Percentiles rank a stretch among this genome's conserved stretches.
Conservation (phyloP, 2,329 filamentous ascomycete genomes). For the Cytospora mali region DNA sequence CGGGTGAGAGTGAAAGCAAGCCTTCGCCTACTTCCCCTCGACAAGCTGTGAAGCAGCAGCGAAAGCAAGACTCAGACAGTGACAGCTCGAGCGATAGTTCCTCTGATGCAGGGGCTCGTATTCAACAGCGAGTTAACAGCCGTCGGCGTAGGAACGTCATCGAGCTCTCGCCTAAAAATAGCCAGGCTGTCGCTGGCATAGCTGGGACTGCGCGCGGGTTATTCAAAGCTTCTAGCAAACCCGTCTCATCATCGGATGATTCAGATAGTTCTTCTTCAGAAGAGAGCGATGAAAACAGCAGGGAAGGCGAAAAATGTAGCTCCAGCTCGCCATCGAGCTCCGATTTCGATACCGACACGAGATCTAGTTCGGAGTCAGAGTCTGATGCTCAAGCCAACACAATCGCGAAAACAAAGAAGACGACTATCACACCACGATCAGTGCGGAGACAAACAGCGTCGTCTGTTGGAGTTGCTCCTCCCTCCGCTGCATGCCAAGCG, state of each 20-base stretch:
- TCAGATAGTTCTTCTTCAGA: conserved; percentile 9
- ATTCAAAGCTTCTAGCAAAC: conserved; percentile 28
- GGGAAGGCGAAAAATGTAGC: not conserved
- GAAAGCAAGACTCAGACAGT: not conserved
- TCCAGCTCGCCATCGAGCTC: conserved; percentile 24
- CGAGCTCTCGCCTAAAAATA: conserved; percentile 6
- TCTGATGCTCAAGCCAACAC: conserved; percentile 37
- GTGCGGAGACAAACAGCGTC: not conserved
- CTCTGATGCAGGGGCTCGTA: not conserved
- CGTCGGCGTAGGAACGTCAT: conserved; percentile 4
- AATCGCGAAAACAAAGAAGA: conserved; percentile 25
- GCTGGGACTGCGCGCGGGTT: not conserved
- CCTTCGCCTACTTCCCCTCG: not conserved
- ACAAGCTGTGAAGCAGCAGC: not conserved
- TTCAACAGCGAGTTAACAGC: too few relatives aligned
- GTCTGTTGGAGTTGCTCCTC: not conserved
- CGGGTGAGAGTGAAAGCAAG: not conserved
- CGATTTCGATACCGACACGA: conserved; percentile 34
- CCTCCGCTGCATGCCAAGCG: not conserved
- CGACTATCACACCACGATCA: not conserved
- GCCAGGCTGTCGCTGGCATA: not conserved
- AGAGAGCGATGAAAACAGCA: conserved; percentile 3
- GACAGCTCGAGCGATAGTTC: conserved; percentile 6
- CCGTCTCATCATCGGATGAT: conserved; percentile 26
- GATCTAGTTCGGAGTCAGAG: conserved; percentile 42